Evolutionary conservation across 768 basidiomycete species (phyloP).

Genomic region (Leucosporidium scottii): DNA sequence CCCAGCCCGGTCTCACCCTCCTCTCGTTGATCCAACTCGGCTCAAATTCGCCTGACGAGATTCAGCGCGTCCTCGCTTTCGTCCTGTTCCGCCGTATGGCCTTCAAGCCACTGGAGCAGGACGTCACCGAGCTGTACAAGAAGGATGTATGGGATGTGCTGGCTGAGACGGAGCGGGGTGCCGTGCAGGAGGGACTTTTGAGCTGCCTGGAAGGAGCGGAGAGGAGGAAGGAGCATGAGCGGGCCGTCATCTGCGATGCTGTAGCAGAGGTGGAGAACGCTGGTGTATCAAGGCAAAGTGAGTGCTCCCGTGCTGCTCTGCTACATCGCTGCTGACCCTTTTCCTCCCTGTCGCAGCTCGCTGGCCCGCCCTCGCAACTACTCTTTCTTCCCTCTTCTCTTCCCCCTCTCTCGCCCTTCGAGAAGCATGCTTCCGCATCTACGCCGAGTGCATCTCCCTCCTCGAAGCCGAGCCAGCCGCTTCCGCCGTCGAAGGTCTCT

Average conservation of each 20-base stretch:
- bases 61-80: slow-evolving; percentile 55
- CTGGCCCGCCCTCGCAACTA: background rate
- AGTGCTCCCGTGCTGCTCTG: background rate
- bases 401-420: background rate
- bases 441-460: slow-evolving; percentile 1
- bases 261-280: slow-evolving; percentile 2
- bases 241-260: slow-evolving; percentile 1
- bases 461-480: background rate
- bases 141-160: slow-evolving; percentile 61
- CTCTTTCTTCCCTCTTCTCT: background rate
- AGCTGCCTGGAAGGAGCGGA: slow-evolving; percentile 49
- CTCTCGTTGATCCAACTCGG: background rate
- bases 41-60: background rate
- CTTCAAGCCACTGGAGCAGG: slow-evolving; percentile 57
- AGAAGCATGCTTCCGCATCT: slow-evolving; percentile 2
- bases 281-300: background rate
- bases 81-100: slow-evolving; percentile 71
- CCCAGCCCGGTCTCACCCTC: background rate
- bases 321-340: background rate
- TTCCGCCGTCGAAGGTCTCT: background rate
- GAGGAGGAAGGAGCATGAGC: slow-evolving; percentile 2
- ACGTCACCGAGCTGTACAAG: slow-evolving; percentile 39
- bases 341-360: background rate
- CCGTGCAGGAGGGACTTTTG: slow-evolving; percentile 65
- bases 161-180: slow-evolving; percentile 57